phyloP scores from a whole-genome alignment of 805 yeast genomes.

The Starmerella kuoi region DNA sequence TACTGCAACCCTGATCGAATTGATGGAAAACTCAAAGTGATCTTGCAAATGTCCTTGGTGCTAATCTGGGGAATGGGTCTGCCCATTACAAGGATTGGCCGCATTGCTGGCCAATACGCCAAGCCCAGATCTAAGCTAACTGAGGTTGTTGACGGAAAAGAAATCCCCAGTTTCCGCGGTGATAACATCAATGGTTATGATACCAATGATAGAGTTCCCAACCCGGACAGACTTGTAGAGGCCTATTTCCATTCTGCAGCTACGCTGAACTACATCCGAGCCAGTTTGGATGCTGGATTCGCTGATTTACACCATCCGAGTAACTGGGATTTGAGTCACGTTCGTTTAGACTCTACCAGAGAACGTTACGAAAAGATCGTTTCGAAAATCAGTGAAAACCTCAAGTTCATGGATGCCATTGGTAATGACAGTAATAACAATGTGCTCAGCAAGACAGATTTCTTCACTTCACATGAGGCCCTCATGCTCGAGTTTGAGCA shows the following conservation, averaged over 20 bases:
- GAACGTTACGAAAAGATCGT: slow-evolving; percentile 32
- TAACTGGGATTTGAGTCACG: slow-evolving; percentile 34
- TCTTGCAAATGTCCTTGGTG: slow-evolving; percentile 35
- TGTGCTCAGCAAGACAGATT: slow-evolving; percentile 29
- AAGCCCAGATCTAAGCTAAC: slow-evolving; percentile 36
- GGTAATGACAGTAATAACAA: slow-evolving; percentile 25
- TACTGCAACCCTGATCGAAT: slow-evolving; percentile 33
- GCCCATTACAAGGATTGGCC: slow-evolving; percentile 33
- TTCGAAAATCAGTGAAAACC: slow-evolving; percentile 29
- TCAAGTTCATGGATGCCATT: slow-evolving; percentile 32
- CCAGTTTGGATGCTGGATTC: slow-evolving; percentile 30
- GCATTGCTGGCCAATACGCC: slow-evolving; percentile 37
- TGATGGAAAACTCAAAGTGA: slow-evolving; percentile 33
- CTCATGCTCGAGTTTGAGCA: slow-evolving; percentile 34
- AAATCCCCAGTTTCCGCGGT: slow-evolving; percentile 34
- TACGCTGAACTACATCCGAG: slow-evolving; percentile 32
- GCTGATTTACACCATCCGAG: slow-evolving; percentile 33
- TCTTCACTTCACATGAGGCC: slow-evolving; percentile 35
- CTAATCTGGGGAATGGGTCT: slow-evolving; percentile 35
- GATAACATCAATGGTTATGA: slow-evolving; percentile 36
- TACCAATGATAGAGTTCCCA: slow-evolving; percentile 31
- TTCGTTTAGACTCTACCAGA: slow-evolving; percentile 29
- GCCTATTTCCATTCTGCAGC: slow-evolving; percentile 38
- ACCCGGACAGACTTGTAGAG: slow-evolving; percentile 32
- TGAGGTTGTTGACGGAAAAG: slow-evolving; percentile 32